Evolutionary conservation across 331 rosid species (phyloP).

Genomic region (Quercus lobata): DNA sequence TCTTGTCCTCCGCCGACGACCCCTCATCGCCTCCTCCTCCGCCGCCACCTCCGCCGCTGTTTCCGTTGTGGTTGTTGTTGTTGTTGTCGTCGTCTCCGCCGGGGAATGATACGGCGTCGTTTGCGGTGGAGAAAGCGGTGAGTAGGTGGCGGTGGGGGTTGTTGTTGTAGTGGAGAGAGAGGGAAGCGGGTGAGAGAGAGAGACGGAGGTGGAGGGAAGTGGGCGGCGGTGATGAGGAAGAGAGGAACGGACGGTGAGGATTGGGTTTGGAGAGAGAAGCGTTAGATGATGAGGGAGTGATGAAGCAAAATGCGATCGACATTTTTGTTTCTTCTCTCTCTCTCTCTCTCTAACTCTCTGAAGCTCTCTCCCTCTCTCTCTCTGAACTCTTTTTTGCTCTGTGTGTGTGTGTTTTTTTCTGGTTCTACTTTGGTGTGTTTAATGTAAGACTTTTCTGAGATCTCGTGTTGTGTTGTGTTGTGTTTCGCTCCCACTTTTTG

Average conservation of each 20-base stretch:
- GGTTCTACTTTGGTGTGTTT: too few species aligned
- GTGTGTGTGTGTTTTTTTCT: too few species aligned
- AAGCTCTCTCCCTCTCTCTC: not conserved
- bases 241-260: constrained; percentile 11
- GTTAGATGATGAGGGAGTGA: constrained; percentile 27
- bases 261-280: constrained; percentile 25
- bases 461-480: too few species aligned
- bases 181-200: constrained; percentile 15
- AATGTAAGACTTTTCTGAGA: too few species aligned
- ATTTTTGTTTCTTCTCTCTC: constrained; percentile 26
- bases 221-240: not conserved
- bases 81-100: constrained; percentile 25
- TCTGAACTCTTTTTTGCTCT: too few species aligned
- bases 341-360: not conserved
- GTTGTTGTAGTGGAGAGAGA: constrained; percentile 21
- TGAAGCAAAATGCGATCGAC: constrained; percentile 63
- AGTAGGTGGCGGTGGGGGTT: not conserved
- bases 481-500: too few species aligned
- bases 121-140: constrained; percentile 16
- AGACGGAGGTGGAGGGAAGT: constrained; percentile 20
- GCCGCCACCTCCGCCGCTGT: not conserved
- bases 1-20: constrained; percentile 50
- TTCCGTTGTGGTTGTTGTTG: constrained; percentile 12
- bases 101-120: not conserved
- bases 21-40: constrained; percentile 4